Evolutionary conservation across 495 filamentous ascomycete species (phyloP).

Genomic region (Penicillium subrubescens): DNA sequence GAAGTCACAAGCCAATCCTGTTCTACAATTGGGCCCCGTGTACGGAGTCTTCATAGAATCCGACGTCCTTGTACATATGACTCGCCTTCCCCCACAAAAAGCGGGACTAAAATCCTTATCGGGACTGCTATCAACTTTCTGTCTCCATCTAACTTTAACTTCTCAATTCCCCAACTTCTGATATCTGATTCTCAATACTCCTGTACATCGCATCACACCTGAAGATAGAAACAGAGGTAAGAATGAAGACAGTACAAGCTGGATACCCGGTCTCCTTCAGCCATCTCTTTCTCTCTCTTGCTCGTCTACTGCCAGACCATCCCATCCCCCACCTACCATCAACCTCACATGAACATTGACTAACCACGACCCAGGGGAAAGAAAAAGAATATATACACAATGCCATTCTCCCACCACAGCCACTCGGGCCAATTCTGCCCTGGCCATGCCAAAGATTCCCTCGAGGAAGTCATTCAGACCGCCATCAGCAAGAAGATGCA

Average conservation of each 20-base stretch:
- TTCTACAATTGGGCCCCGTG: not conserved
- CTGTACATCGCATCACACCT: not conserved
- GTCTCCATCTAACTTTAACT: not conserved
- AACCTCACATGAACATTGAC: not conserved
- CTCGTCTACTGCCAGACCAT: not conserved
- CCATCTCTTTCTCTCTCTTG: not conserved
- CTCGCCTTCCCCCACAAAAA: not conserved
- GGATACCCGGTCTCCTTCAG: not conserved
- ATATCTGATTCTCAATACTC: not conserved
- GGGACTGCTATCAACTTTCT: constrained; percentile 12
- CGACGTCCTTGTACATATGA: not conserved
- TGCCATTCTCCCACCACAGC: constrained; percentile 99
- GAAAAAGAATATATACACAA: constrained; percentile 37
- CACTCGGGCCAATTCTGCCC: constrained; percentile 98
- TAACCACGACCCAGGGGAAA: constrained; percentile 10
- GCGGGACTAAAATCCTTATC: constrained; percentile 21
- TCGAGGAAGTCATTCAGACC: constrained; percentile 79
- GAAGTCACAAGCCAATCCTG: not conserved
- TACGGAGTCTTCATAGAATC: not conserved
- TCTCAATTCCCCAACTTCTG: not conserved
- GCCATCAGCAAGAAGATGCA: constrained; percentile 80
- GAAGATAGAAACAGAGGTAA: not conserved
- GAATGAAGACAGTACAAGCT: not conserved
- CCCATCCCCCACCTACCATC: not conserved
- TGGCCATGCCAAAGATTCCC: constrained; percentile 77